A percentile compares a stretch with the other conserved stretches of the same genome.
phyloP scores from a whole-genome alignment of 2,329 filamentous ascomycete genomes.

The Fusarium secorum region DNA sequence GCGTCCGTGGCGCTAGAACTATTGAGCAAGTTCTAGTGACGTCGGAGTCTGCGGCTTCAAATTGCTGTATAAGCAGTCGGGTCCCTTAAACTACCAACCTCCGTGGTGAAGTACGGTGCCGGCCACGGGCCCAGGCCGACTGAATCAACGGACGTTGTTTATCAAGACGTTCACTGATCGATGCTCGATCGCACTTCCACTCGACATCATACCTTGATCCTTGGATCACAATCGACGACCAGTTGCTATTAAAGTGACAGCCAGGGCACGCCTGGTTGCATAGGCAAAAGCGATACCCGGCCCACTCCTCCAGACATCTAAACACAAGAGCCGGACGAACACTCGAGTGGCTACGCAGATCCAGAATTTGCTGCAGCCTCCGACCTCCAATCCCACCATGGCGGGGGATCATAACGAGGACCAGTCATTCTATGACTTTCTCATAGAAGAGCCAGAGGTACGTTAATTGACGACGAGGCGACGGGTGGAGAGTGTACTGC shows the following conservation, averaged over 20 bases:
- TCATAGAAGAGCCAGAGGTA: constrained; percentile 43
- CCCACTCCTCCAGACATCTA: constrained; percentile 11
- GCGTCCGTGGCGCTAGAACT: constrained; percentile 37
- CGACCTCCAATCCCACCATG: constrained; percentile 32
- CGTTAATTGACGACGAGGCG: constrained; percentile 9
- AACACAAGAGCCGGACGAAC: constrained; percentile 23
- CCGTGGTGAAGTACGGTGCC: constrained; percentile 32
- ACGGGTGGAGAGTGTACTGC: not conserved
- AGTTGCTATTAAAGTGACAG: constrained; percentile 11
- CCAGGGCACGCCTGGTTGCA: constrained; percentile 15
- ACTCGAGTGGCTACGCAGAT: constrained; percentile 3
- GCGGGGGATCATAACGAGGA: constrained; percentile 36
- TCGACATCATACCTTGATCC: constrained; percentile 2
- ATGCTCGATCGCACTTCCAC: constrained; percentile 14
- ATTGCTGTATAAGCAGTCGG: constrained; percentile 39
- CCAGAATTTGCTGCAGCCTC: constrained; percentile 15
- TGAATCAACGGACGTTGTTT: constrained; percentile 23
- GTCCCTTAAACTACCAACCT: constrained; percentile 29
- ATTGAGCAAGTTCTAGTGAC: constrained; percentile 38
- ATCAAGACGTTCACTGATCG: constrained; percentile 30
- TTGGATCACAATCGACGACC: constrained; percentile 7
- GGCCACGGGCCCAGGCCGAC: constrained; percentile 33
- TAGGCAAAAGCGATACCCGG: constrained; percentile 13
- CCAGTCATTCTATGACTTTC: constrained; percentile 43
- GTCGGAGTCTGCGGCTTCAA: constrained; percentile 34